Base-by-base conservation (phyloP, 345 rosid species). In the Pistacia integerrima region DNA sequence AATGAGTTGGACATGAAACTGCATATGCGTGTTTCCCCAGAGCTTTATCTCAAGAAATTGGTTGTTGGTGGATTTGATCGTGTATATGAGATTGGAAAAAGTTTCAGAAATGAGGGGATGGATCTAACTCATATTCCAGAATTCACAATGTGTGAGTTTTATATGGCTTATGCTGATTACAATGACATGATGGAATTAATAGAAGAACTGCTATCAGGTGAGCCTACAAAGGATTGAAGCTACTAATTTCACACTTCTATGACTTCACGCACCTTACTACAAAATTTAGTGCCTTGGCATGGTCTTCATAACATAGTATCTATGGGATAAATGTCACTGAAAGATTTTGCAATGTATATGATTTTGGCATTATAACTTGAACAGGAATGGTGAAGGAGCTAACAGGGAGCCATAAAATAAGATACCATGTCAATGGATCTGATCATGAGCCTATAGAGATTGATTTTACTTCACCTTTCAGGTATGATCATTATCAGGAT, bases 121-220 rank as follows among this genome's bases (percentile, higher is more conserved):
- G 99, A 97, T 85, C 77, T 97, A 84, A 97, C 98, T 20, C 98
- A 97, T 78, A 97, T 94, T 78, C 98, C 99, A 13, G 98, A 97
- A 85, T 97, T 94, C 84, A 94, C 99, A 56, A 94, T 97, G 69
- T 97, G 97, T 69, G 99, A 97, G 84, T 96, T 96, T 82, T 96
- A 96, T 76, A 93, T 93, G 99, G 99, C 98, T n/a, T 96, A 68
- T 63, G 98, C 97, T 0, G 99, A 94, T 82, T 96, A 96, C 84
- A 85, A 96, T 57, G 99, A 96, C 80, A 58, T 96, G 84, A 96
- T 96, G 98, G 82, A 80, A 55, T 10, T 64, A 35, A 44, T 20
- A 16, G 67, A 64, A 64, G 67, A 64, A 14, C 14, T 36, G 44
- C 67, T 64, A 64, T 60, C 64, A 60, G 64, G 64, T 60, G 9